These are phyloP conservation scores for Phytophthora uliginosa DNA, from an alignment of 352 stramenopile species.

Conservation along the genomic window DNA sequence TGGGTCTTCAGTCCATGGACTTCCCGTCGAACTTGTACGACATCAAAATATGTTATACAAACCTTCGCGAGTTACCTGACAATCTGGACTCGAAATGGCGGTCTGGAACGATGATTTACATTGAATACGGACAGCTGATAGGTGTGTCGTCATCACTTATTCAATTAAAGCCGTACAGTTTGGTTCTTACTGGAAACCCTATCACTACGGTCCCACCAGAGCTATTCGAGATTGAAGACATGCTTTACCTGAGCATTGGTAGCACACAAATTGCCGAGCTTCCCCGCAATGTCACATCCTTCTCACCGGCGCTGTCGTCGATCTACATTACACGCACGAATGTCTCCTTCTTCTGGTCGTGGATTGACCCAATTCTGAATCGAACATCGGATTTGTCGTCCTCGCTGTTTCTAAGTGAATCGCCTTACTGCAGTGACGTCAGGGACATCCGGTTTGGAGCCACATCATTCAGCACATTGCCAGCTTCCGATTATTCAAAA, in stretches of 20 bases:
- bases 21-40: constrained; percentile 19
- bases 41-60: constrained; percentile 51
- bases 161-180: constrained; percentile 25
- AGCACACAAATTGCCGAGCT: constrained; percentile 25
- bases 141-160: constrained; percentile 30
- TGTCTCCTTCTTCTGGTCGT: constrained; percentile 33
- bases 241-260: constrained; percentile 28
- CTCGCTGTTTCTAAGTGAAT: constrained; percentile 11
- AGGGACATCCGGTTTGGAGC: constrained; percentile 15
- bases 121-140: constrained; percentile 38
- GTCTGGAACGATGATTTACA: constrained; percentile 24
- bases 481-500: constrained; percentile 17
- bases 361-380: constrained; percentile 25
- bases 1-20: background rate
- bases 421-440: constrained; percentile 19
- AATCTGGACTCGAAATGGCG: constrained; percentile 53
- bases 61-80: constrained; percentile 39
- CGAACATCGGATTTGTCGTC: background rate
- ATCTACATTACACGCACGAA: constrained; percentile 20
- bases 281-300: constrained; percentile 27
- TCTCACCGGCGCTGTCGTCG: constrained; percentile 13
- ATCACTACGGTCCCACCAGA: constrained; percentile 31
- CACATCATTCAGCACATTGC: constrained; percentile 8
- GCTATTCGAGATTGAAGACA: constrained; percentile 27
- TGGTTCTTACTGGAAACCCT: constrained; percentile 41